These are phyloP conservation scores for Salvia sclarea DNA, from an alignment of 305 asterid genomes.

Conservation along the genomic window DNA sequence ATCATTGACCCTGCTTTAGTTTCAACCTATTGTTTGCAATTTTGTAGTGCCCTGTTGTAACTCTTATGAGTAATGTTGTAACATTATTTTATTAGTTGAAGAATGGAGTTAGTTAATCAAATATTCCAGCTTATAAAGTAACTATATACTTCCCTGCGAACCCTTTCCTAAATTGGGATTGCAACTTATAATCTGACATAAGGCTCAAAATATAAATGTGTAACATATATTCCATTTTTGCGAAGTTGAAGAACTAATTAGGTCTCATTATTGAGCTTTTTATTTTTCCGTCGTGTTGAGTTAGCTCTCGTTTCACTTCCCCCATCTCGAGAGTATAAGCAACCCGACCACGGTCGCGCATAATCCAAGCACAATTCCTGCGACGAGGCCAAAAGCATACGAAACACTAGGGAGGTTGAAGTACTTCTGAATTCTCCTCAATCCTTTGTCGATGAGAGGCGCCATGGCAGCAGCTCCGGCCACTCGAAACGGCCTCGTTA, in stretches of 20 bases:
- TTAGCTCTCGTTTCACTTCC: background rate
- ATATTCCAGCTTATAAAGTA: too few species aligned
- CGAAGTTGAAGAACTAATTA: too few species aligned
- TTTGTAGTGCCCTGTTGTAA: background rate
- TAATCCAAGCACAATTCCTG: background rate
- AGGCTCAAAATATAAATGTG: too few species aligned
- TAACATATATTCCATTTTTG: too few species aligned
- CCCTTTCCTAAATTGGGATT: too few species aligned
- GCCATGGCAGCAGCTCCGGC: conserved; percentile 6
- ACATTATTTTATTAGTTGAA: background rate
- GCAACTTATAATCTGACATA: too few species aligned
- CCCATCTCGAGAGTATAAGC: background rate
- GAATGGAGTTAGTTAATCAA: too few species aligned
- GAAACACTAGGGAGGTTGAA: background rate
- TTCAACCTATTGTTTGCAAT: background rate
- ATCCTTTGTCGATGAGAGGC: background rate
- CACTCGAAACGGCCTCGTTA: background rate
- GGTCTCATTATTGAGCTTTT: too few species aligned
- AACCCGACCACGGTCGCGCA: background rate
- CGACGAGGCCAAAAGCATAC: background rate
- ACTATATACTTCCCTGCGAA: too few species aligned
- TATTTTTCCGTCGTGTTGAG: too few species aligned
- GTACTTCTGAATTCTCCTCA: background rate
- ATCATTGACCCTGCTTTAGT: background rate
- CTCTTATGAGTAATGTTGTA: background rate